A percentile compares a stretch with the other conserved stretches of the same genome.
Evolutionary conservation across 495 filamentous ascomycete species (phyloP).

Genomic region (Rhizodiscina lignyota): DNA sequence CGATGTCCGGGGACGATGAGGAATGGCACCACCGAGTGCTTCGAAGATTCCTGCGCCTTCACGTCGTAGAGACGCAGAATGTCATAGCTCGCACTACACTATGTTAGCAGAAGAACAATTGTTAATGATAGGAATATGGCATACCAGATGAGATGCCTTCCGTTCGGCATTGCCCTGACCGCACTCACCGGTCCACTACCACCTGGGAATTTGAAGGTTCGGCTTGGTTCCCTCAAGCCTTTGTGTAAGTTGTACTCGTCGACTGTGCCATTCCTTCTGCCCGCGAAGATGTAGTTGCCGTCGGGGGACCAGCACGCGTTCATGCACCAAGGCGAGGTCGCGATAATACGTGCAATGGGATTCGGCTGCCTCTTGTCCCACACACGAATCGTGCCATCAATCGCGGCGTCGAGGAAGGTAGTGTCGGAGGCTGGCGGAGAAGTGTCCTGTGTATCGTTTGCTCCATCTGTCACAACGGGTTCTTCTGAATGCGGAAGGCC

Average conservation of each 20-base stretch:
- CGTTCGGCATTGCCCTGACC: constrained; percentile 81
- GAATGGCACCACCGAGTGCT: constrained; percentile 71
- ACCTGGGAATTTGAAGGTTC: constrained; percentile 78
- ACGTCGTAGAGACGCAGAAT: constrained; percentile 88
- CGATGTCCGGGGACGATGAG: constrained; percentile 85
- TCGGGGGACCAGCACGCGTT: constrained; percentile 94
- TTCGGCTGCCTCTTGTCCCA: constrained; percentile 75
- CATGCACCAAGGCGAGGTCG: constrained; percentile 93
- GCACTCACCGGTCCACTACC: constrained; percentile 82
- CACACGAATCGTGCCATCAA: constrained; percentile 74
- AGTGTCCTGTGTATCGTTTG: constrained; percentile 14
- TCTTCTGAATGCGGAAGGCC: constrained; percentile 37
- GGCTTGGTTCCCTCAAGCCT: constrained; percentile 52
- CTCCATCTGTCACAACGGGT: constrained; percentile 11
- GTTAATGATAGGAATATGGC: constrained; percentile 9
- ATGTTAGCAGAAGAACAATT: not conserved
- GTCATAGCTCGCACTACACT: constrained; percentile 65
- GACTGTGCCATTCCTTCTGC: constrained; percentile 81
- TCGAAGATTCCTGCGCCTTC: constrained; percentile 42
- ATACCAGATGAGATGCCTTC: constrained; percentile 78
- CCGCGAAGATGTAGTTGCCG: constrained; percentile 89
- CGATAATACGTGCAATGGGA: constrained; percentile 62
- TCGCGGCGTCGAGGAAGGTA: constrained; percentile 73
- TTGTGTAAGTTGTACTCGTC: constrained; percentile 88
- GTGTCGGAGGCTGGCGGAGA: constrained; percentile 33